These are phyloP conservation scores for Albugo candida DNA, from an alignment of 352 stramenopile genomes.

Conservation along the genomic window DNA sequence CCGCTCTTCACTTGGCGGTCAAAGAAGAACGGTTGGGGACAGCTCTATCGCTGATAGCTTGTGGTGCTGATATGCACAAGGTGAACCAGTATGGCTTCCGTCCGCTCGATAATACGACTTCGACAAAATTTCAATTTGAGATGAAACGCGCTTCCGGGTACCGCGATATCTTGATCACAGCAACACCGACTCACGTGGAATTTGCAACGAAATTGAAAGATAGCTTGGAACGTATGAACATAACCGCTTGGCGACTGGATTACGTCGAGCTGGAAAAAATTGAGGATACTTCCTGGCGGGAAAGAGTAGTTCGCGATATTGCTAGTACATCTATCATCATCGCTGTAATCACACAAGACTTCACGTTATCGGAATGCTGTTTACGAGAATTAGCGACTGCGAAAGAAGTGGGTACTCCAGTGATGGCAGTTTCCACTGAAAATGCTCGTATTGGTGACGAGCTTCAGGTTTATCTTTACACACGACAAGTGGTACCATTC, in stretches of 20 bases:
- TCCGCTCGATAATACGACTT: slow-evolving; percentile 63
- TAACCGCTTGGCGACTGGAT: slow-evolving; percentile 67
- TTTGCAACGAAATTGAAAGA: slow-evolving; percentile 43
- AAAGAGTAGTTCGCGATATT: slow-evolving; percentile 63
- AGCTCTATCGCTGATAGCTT: slow-evolving; percentile 44
- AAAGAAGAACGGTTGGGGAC: slow-evolving; percentile 47
- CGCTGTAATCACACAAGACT: slow-evolving; percentile 46
- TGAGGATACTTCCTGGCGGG: slow-evolving; percentile 47
- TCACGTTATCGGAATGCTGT: slow-evolving; percentile 62
- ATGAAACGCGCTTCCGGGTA: slow-evolving; percentile 53
- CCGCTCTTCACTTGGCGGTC: slow-evolving; percentile 50
- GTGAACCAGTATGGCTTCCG: slow-evolving; percentile 39
- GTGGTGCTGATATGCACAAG: slow-evolving; percentile 43
- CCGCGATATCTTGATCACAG: slow-evolving; percentile 70
- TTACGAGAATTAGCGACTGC: slow-evolving; percentile 77
- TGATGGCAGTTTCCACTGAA: slow-evolving; percentile 71
- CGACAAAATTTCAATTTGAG: slow-evolving; percentile 48
- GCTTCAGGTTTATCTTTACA: slow-evolving; percentile 75
- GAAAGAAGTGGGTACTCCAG: slow-evolving; percentile 65
- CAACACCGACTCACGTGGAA: slow-evolving; percentile 45
- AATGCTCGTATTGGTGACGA: slow-evolving; percentile 69
- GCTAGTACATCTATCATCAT: slow-evolving; percentile 51
- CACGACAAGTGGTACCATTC: slow-evolving; percentile 68
- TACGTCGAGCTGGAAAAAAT: slow-evolving; percentile 67
- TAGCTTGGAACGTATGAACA: slow-evolving; percentile 29